Conservation (phyloP, 2,329 filamentous ascomycete species). For the Exophiala phaeomuriformis region DNA sequence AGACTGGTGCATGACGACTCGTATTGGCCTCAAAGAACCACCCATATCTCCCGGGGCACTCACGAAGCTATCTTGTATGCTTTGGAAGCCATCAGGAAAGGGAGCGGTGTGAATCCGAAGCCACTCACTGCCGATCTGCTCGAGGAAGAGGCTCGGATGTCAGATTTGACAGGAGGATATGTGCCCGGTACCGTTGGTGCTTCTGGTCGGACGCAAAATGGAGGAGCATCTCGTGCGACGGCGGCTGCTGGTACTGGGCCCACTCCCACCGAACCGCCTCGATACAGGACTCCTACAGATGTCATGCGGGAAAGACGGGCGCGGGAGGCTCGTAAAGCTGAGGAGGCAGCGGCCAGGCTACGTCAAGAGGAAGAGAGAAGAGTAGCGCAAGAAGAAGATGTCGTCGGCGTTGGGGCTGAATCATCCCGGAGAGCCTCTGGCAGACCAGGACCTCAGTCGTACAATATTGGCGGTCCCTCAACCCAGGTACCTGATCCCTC, state of each 20-base stretch:
- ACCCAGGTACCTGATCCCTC: conserved; percentile 7
- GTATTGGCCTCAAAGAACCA: conserved; percentile 46
- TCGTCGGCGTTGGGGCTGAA: conserved; percentile 49
- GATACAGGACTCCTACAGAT: conserved; percentile 75
- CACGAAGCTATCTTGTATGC: conserved; percentile 87
- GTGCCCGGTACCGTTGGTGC: conserved; percentile 40
- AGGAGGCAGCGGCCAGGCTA: conserved; percentile 55
- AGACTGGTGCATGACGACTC: conserved; percentile 36
- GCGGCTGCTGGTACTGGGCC: conserved; percentile 36
- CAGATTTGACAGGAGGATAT: conserved; percentile 63
- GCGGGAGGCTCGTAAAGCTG: conserved; percentile 64
- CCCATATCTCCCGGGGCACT: conserved; percentile 71
- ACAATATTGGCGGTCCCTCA: conserved; percentile 15
- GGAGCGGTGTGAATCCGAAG: conserved; percentile 36
- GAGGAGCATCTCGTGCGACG: conserved; percentile 44
- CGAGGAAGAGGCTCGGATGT: conserved; percentile 90
- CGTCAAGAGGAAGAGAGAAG: conserved; percentile 41
- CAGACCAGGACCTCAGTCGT: conserved; percentile 17
- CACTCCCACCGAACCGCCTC: conserved; percentile 46
- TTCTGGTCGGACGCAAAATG: conserved; percentile 52
- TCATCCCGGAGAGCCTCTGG: conserved; percentile 28
- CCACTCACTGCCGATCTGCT: conserved; percentile 79
- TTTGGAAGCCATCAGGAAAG: conserved; percentile 68
- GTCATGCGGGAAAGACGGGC: conserved; percentile 84
- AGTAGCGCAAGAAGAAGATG: conserved; percentile 52